phyloP scores from a whole-genome alignment of 1,284 basidiomycete genomes.

The Ceratobasidium sp. region DNA sequence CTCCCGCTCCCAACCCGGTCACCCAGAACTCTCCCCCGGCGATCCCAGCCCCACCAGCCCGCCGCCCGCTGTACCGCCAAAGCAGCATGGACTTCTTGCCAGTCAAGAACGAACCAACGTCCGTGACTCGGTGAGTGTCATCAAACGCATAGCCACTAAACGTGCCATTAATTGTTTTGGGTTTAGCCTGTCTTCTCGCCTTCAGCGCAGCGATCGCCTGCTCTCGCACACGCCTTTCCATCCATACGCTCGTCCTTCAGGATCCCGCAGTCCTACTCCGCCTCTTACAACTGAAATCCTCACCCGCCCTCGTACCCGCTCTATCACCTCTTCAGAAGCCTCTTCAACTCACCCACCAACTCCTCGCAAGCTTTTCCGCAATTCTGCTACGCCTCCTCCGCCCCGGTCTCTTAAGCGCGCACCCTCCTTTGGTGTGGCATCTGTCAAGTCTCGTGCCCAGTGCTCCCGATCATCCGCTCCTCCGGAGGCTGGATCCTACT shows the following conservation, averaged over 20 bases:
- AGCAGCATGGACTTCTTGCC: slow-evolving; percentile 88
- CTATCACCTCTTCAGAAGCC: slow-evolving; percentile 54
- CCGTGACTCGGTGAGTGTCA: slow-evolving; percentile 70
- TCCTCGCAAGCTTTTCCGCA: slow-evolving; percentile 36
- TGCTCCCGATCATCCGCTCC: slow-evolving; percentile 67
- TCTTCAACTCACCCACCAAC: slow-evolving; percentile 28
- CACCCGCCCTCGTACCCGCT: slow-evolving; percentile 57
- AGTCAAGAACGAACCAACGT: slow-evolving; percentile 67
- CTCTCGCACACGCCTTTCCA: slow-evolving; percentile 54
- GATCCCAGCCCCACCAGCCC: slow-evolving; percentile 51
- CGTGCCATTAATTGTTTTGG: slow-evolving; percentile 46
- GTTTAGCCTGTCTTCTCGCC: slow-evolving; percentile 72
- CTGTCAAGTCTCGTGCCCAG: slow-evolving; percentile 61
- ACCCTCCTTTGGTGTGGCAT: slow-evolving; percentile 59
- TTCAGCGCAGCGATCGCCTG: slow-evolving; percentile 67
- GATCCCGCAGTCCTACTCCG: slow-evolving; percentile 54
- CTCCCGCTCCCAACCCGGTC: slow-evolving; percentile 4
- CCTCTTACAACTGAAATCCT: slow-evolving; percentile 8
- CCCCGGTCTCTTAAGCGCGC: slow-evolving; percentile 60
- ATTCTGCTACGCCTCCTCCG: slow-evolving; percentile 36
- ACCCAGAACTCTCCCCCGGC: slow-evolving; percentile 13
- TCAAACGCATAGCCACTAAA: slow-evolving; percentile 10
- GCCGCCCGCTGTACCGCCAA: slow-evolving; percentile 72
- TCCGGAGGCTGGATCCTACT: slow-evolving; percentile 60
- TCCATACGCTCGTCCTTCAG: slow-evolving; percentile 57